Conservation (phyloP, 2,329 filamentous ascomycete species). For the Scedosporium minutisporum region DNA sequence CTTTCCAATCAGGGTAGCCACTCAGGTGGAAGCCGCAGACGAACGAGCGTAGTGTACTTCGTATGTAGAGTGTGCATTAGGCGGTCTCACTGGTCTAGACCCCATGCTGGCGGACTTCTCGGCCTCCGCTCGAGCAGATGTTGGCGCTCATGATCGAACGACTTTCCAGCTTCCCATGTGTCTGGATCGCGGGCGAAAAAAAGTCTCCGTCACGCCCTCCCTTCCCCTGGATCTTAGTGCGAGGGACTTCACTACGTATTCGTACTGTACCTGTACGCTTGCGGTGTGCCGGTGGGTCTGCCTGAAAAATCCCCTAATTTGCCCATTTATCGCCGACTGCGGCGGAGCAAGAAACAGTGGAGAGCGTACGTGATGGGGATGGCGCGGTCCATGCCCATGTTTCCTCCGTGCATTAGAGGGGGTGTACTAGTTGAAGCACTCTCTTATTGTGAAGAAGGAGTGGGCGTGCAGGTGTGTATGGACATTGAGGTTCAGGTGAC, state of each 20-base stretch:
- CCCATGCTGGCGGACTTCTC: neutral
- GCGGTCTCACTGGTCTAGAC: neutral
- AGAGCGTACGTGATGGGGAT: neutral
- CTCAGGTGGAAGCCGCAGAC: no score
- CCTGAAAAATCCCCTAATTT: neutral
- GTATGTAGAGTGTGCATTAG: no score
- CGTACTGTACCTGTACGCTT: neutral
- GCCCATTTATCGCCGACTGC: neutral
- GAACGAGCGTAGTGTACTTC: no score
- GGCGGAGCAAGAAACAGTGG: neutral
- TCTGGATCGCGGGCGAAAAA: neutral
- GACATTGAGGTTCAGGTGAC: neutral
- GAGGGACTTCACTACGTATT: neutral
- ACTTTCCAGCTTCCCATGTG: neutral
- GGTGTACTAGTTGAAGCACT: neutral
- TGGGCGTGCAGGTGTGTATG: neutral
- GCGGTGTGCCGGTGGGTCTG: neutral
- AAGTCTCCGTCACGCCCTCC: neutral
- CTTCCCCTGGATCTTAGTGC: neutral
- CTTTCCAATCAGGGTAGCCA: no score
- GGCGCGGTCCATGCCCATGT: neutral
- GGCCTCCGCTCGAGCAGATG: neutral
- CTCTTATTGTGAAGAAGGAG: neutral
- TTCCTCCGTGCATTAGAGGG: neutral
- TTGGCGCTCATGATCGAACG: neutral